Evolutionary conservation across 257 asterid species (phyloP), one percentile per base, ranked within the genome.

Genomic region (Solanum dulcamara): DNA sequence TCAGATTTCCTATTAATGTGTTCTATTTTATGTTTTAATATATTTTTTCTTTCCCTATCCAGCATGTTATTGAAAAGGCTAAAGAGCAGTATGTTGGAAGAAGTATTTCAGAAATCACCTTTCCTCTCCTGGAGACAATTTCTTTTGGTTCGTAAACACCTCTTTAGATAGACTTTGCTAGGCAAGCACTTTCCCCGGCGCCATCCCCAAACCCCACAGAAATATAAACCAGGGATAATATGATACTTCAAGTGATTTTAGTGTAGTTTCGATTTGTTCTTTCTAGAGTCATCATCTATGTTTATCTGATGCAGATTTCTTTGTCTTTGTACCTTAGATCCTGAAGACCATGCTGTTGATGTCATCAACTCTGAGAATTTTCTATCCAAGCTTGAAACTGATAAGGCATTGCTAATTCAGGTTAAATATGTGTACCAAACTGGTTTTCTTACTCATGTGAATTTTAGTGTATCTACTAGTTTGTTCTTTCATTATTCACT

Each of bases 331-430:
- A 83, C 88, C 86, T 79, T 87, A 94, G 97, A 92, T 89, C 91
- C 87, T 30, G 90, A 72, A 62, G 92, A 87, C 71, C 92, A 85
- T 81, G 92, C 86, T 84, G 89, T 84, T 57, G 88, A 42, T 74
- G 84, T 93, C 64, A 86, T 93, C 89, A 92, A 85, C 89, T 85
- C 95, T 6, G 89, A 92, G 89, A 90, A 89, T 85, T 92, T 92
- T 86, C 90, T 85, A 40, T 93, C 96, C 88, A 85, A 48, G 68
- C 91, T 92, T 83, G 93, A 89, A 89, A 93, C 89, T 84, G 93
- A 89, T 88, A 95, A 94, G 91, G 86, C 98, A 42, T 91, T 93
- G 90, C 92, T 97, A 62, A 87, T 95, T 85, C 99, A 95, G 98
- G 99, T 96, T 66, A 26, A 74, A 46, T 79, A 71, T 55, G 64